These are phyloP conservation scores for Penicillium sp. DNA, from an alignment of 2,329 filamentous ascomycete species.

Conservation along the genomic window DNA sequence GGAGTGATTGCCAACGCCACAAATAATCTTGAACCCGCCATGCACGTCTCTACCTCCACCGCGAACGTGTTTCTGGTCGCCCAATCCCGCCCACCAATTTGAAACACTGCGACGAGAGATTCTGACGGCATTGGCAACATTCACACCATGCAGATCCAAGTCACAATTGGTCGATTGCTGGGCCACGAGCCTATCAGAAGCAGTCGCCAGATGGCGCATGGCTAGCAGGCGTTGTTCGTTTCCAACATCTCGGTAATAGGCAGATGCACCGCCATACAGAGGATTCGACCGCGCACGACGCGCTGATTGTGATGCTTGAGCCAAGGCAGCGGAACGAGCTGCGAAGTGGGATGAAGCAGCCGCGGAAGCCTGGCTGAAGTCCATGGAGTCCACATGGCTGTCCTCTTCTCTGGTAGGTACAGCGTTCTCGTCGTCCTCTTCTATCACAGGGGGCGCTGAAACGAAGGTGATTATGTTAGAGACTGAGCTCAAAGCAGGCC, in stretches of 20 bases:
- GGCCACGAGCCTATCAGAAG: conserved; percentile 70
- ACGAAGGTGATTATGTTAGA: conserved; percentile 50
- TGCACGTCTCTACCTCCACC: conserved; percentile 49
- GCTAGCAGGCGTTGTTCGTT: conserved; percentile 63
- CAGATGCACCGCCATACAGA: conserved; percentile 73
- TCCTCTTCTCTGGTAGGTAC: not conserved
- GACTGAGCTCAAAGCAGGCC: conserved; percentile 29
- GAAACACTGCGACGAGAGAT: conserved; percentile 70
- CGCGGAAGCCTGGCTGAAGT: conserved; percentile 32
- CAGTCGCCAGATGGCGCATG: conserved; percentile 60
- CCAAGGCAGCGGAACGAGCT: conserved; percentile 54
- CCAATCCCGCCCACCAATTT: conserved; percentile 74
- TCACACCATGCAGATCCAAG: conserved; percentile 82
- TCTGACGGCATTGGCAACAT: conserved; percentile 75
- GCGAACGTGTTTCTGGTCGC: conserved; percentile 60
- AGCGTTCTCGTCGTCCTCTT: conserved; percentile 21
- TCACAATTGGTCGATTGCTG: conserved; percentile 61
- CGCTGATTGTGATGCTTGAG: conserved; percentile 60
- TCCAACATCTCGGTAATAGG: conserved; percentile 71
- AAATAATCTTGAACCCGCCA: conserved; percentile 72
- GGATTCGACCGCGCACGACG: conserved; percentile 67
- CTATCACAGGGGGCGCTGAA: conserved; percentile 24
- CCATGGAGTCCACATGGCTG: conserved; percentile 10
- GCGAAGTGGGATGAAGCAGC: conserved; percentile 49
- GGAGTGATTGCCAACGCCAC: conserved; percentile 78